Percentiles rank a stretch among this genome's conserved stretches.
These are phyloP conservation scores for Hyaloscypha bicolor DNA, from an alignment of 495 filamentous ascomycete genomes.

Conservation along the genomic window DNA sequence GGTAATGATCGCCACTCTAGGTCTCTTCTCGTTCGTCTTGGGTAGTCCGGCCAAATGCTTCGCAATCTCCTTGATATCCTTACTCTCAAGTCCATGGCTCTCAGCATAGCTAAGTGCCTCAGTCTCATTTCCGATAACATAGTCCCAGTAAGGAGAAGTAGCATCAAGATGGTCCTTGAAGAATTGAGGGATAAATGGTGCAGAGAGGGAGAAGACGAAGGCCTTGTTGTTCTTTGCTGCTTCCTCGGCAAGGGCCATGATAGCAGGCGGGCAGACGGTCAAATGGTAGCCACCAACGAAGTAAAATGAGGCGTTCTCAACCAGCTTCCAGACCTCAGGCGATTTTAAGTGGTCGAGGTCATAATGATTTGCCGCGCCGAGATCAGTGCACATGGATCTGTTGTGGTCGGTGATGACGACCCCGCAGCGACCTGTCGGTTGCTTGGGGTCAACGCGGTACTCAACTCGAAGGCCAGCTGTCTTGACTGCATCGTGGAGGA, in stretches of 20 bases:
- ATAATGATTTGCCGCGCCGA: constrained; percentile 96
- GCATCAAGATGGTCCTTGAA: constrained; percentile 94
- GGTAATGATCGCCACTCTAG: constrained; percentile 85
- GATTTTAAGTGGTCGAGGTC: constrained; percentile 91
- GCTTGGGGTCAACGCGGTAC: constrained; percentile 82
- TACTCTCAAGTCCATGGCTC: constrained; percentile 69
- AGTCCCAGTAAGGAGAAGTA: constrained; percentile 89
- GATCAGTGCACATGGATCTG: constrained; percentile 91
- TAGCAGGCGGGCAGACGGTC: constrained; percentile 86
- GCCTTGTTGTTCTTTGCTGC: constrained; percentile 86
- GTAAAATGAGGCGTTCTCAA: constrained; percentile 83
- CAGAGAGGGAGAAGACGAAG: constrained; percentile 87
- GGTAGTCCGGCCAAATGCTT: constrained; percentile 81
- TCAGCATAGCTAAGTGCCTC: constrained; percentile 87
- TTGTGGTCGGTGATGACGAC: constrained; percentile 96
- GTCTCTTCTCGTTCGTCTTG: constrained; percentile 82
- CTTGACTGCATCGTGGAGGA: constrained; percentile 74
- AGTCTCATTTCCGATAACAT: constrained; percentile 94
- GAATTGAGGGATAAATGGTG: constrained; percentile 94
- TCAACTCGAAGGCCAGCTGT: constrained; percentile 86
- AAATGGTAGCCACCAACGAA: constrained; percentile 93
- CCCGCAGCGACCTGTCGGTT: constrained; percentile 90
- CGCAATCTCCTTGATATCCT: constrained; percentile 85
- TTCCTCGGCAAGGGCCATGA: constrained; percentile 85
- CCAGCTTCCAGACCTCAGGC: constrained; percentile 86